Conservation (phyloP, 2,329 filamentous ascomycete genomes). For the Sporothrix sp. region DNA sequence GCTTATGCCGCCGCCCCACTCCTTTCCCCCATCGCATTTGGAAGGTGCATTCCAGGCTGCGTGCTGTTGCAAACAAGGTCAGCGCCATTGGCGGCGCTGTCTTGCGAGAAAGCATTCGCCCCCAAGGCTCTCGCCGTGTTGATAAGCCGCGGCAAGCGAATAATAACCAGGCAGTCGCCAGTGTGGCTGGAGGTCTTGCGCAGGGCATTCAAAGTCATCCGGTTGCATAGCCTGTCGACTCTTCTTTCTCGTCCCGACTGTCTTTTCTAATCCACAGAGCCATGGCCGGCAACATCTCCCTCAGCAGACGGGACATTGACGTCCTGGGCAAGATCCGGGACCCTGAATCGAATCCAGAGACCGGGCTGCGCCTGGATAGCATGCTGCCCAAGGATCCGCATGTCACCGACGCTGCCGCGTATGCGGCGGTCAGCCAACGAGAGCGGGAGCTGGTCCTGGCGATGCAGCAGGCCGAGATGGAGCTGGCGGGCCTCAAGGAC, state of each 20-base stretch:
- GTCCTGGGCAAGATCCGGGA: conserved; percentile 59
- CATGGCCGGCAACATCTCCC: conserved; percentile 24
- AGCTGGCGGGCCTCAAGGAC: conserved; percentile 35
- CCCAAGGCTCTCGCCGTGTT: too few species aligned
- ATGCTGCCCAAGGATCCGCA: conserved; percentile 49
- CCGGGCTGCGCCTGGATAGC: conserved; percentile 44
- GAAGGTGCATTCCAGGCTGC: conserved; percentile 7
- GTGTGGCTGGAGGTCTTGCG: too few species aligned
- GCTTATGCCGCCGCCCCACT: neutral
- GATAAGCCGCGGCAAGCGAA: too few species aligned
- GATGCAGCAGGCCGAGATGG: conserved; percentile 46
- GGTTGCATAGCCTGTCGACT: too few species aligned
- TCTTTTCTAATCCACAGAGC: neutral
- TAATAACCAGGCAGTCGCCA: too few species aligned
- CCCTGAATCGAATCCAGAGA: conserved; percentile 50
- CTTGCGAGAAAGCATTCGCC: too few species aligned
- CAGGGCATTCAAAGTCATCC: too few species aligned
- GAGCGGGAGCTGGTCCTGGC: conserved; percentile 45
- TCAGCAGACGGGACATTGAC: conserved; percentile 50
- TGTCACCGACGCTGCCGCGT: conserved; percentile 39
- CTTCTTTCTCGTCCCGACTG: too few species aligned
- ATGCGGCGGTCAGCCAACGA: conserved; percentile 39
- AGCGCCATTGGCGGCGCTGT: too few species aligned
- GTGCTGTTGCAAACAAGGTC: neutral
- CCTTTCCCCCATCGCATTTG: neutral